Evolutionary conservation across 768 basidiomycete species (phyloP).

Genomic region (Arthromyces matolae): DNA sequence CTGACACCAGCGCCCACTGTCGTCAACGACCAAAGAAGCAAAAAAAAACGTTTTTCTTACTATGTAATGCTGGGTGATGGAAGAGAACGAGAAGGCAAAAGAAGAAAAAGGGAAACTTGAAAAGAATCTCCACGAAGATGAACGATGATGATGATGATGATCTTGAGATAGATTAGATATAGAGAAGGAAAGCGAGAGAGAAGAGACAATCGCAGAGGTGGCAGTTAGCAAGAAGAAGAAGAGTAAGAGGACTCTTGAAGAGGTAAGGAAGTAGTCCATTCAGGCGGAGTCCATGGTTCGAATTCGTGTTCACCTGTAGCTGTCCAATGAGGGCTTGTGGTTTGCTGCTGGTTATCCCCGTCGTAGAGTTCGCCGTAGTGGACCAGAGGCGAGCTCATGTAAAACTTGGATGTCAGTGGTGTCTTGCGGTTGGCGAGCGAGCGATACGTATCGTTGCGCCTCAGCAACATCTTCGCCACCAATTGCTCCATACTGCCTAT

Average conservation of each 20-base stretch:
- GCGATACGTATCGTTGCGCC: slow-evolving; percentile 22
- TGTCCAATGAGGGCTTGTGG: background rate
- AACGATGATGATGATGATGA: background rate
- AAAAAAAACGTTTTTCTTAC: no score
- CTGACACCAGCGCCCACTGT: no score
- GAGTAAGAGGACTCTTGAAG: no score
- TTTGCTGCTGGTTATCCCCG: background rate
- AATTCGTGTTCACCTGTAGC: background rate
- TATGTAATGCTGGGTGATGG: no score
- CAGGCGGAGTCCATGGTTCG: slow-evolving; percentile 6
- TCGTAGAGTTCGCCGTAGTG: background rate
- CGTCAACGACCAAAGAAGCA: no score
- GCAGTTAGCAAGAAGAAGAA: background rate
- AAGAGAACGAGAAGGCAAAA: no score
- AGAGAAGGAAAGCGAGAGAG: slow-evolving; percentile 1
- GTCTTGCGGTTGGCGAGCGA: slow-evolving; percentile 17
- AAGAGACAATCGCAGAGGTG: background rate
- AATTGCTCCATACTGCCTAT: slow-evolving; percentile 35
- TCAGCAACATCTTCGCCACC: slow-evolving; percentile 38
- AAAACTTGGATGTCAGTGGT: slow-evolving; percentile 7
- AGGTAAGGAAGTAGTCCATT: slow-evolving; percentile 3
- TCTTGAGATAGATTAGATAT: slow-evolving; percentile 5
- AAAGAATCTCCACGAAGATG: background rate
- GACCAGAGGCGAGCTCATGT: slow-evolving; percentile 11
- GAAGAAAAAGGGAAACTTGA: background rate